Evolutionary conservation across 331 rosid species (phyloP).

Genomic region (Telfairia occidentalis): DNA sequence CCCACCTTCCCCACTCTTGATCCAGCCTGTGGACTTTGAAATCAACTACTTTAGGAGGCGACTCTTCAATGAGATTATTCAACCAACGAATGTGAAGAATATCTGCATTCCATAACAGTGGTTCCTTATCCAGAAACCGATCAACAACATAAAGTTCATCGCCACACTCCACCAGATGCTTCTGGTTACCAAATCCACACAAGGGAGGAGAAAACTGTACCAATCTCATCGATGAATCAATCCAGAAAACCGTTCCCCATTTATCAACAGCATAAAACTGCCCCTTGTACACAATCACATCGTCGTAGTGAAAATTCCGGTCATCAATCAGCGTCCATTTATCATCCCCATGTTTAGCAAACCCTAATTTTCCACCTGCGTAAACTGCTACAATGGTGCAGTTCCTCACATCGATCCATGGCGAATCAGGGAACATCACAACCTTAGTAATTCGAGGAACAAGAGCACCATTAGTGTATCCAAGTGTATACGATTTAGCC

Average conservation of each 20-base stretch:
- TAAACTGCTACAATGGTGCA: conserved; percentile 14
- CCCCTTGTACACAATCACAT: conserved; percentile 24
- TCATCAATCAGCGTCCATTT: conserved; percentile 9
- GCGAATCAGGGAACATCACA: conserved; percentile 16
- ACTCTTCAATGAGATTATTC: not conserved
- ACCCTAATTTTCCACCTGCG: conserved; percentile 22
- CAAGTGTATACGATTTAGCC: conserved; percentile 12
- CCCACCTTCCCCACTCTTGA: conserved; percentile 42
- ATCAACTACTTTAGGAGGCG: not conserved
- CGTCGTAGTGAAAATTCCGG: conserved; percentile 19
- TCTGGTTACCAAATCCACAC: conserved; percentile 21
- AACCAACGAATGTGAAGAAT: not conserved
- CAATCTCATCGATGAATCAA: conserved; percentile 23
- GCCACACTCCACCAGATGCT: conserved; percentile 33
- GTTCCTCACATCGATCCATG: not conserved
- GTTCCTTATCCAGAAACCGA: conserved; percentile 14
- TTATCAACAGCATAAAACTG: conserved; percentile 35
- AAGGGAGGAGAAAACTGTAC: conserved; percentile 33
- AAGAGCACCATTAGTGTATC: not conserved
- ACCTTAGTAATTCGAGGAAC: conserved; percentile 14
- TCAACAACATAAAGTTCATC: conserved; percentile 34
- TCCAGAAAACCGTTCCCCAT: conserved; percentile 33
- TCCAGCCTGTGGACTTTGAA: conserved; percentile 38
- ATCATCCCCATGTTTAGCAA: conserved; percentile 20
- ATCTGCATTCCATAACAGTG: not conserved